Evolutionary conservation across 2,329 filamentous ascomycete species (phyloP).

Genomic region (Colletotrichum musae): DNA sequence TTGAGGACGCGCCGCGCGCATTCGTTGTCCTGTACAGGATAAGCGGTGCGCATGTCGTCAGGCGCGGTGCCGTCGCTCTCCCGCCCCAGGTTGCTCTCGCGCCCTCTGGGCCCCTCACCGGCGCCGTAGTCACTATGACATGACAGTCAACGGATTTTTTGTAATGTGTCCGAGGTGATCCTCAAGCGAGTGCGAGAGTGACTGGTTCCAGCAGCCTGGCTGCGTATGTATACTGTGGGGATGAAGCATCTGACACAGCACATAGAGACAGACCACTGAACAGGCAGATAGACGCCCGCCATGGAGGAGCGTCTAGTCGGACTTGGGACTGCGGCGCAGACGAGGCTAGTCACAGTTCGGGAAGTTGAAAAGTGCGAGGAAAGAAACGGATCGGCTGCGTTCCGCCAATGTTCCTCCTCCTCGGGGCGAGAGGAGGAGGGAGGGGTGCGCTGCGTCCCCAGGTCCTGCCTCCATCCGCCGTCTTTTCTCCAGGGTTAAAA

Average conservation of each 20-base stretch:
- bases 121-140: too few species aligned
- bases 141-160: too few species aligned
- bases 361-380: conserved; percentile 31
- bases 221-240: too few species aligned
- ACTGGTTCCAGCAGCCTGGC: too few species aligned
- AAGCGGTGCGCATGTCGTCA: conserved; percentile 6
- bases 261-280: too few species aligned
- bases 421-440: not conserved
- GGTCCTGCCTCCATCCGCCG: not conserved
- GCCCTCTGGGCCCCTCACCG: too few species aligned
- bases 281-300: too few species aligned
- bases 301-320: not conserved
- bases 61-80: not conserved
- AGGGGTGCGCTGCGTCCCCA: not conserved
- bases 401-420: conserved; percentile 1
- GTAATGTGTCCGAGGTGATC: too few species aligned
- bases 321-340: conserved; percentile 11
- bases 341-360: conserved; percentile 29
- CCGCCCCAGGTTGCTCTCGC: not conserved
- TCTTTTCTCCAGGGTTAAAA: not conserved
- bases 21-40: conserved; percentile 4
- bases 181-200: too few species aligned
- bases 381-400: conserved; percentile 26
- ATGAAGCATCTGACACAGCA: too few species aligned
- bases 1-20: not conserved